These are phyloP conservation scores for Candida incommunis DNA, from an alignment of 805 yeast species.

Conservation along the genomic window DNA sequence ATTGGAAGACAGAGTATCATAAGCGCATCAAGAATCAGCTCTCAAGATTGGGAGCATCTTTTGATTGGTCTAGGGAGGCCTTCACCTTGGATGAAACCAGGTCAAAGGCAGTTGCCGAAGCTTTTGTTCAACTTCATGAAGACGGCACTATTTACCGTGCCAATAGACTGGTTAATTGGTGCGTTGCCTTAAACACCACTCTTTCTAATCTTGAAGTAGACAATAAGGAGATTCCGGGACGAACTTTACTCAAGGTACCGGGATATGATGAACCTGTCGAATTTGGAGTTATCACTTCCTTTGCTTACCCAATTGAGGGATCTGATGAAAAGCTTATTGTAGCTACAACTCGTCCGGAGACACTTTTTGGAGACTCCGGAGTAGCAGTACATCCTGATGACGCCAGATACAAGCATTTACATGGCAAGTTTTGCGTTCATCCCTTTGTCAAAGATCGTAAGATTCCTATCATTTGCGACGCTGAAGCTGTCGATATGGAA, in stretches of 20 bases:
- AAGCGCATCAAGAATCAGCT: slow-evolving; percentile 72
- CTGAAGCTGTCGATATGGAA: slow-evolving; percentile 96
- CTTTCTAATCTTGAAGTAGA: slow-evolving; percentile 93
- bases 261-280: slow-evolving; percentile 83
- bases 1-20: slow-evolving; percentile 95
- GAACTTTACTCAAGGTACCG: slow-evolving; percentile 71
- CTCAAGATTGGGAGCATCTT: slow-evolving; percentile 84
- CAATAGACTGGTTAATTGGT: slow-evolving; percentile 89
- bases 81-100: slow-evolving; percentile 78
- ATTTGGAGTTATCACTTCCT: slow-evolving; percentile 94
- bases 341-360: slow-evolving; percentile 98
- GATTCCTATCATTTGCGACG: slow-evolving; percentile 78
- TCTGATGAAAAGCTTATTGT: slow-evolving; percentile 79
- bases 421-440: slow-evolving; percentile 82
- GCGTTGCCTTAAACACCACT: slow-evolving; percentile 87
- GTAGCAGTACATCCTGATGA: slow-evolving; percentile 97
- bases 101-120: slow-evolving; percentile 72
- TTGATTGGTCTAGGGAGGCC: slow-evolving; percentile 91
- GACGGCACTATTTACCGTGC: slow-evolving; percentile 95
- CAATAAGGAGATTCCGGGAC: slow-evolving; percentile 75
- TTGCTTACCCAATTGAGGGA: slow-evolving; percentile 77
- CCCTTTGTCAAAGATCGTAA: slow-evolving; percentile 68
- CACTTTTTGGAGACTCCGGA: slow-evolving; percentile 94
- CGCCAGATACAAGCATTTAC: slow-evolving; percentile 81
- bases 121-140: slow-evolving; percentile 81